Evolutionary conservation across 2,329 filamentous ascomycete species (phyloP).

Genomic region (Aspergillus fischeri): DNA sequence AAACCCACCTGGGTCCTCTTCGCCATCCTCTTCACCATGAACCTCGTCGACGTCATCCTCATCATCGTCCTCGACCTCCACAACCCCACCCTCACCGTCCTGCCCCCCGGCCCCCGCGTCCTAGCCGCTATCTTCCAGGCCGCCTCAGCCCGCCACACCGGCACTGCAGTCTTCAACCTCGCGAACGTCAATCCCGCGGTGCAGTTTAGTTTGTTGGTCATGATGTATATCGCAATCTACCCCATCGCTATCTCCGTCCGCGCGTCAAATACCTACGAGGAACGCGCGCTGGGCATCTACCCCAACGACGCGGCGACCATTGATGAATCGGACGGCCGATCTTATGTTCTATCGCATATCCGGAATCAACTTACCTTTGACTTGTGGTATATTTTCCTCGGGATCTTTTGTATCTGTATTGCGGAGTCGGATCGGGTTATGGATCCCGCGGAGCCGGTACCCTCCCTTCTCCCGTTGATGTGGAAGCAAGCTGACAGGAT

Average conservation of each 20-base stretch:
- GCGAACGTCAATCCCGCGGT: conserved; percentile 51
- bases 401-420: conserved; percentile 55
- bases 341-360: conserved; percentile 52
- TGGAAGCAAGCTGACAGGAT: not conserved
- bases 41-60: conserved; percentile 53
- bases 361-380: conserved; percentile 63
- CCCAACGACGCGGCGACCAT: conserved; percentile 27
- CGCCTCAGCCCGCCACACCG: conserved; percentile 46
- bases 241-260: conserved; percentile 92
- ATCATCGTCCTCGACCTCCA: conserved; percentile 51
- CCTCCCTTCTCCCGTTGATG: too few relatives aligned
- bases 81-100: conserved; percentile 44
- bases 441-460: conserved; percentile 22
- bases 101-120: conserved; percentile 45
- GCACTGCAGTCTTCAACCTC: conserved; percentile 49
- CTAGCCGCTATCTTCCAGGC: conserved; percentile 59
- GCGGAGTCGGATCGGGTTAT: conserved; percentile 46
- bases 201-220: conserved; percentile 63
- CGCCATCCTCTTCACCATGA: conserved; percentile 46
- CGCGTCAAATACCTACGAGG: conserved; percentile 64
- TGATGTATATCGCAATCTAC: conserved; percentile 99
- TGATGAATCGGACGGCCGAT: conserved; percentile 23
- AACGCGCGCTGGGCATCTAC: conserved; percentile 58
- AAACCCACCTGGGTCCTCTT: conserved; percentile 57
- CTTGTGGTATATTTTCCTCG: conserved; percentile 60